Evolutionary conservation across 768 basidiomycete species (phyloP).

Genomic region (Pleurotus giganteus): DNA sequence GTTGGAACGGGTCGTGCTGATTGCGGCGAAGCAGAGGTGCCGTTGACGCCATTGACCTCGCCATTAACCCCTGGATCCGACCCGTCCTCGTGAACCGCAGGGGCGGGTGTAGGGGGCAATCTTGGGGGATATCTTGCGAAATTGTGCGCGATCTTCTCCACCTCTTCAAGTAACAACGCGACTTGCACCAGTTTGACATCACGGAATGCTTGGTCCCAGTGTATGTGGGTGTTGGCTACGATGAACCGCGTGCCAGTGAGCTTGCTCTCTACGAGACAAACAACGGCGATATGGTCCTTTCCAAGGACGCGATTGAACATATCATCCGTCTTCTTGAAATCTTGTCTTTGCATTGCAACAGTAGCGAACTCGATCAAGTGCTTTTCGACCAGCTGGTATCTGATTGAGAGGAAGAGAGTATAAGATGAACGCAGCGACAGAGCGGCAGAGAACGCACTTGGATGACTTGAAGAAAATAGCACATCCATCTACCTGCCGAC

Average conservation of each 20-base stretch:
- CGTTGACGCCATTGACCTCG: slow-evolving; percentile 10
- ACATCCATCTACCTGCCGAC: slow-evolving; percentile 90
- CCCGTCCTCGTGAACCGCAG: slow-evolving; percentile 19
- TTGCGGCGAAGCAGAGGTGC: slow-evolving; percentile 12
- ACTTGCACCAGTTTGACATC: slow-evolving; percentile 98
- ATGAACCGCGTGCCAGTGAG: slow-evolving; percentile 86
- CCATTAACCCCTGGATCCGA: slow-evolving; percentile 14
- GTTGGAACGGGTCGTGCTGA: slow-evolving; percentile 53
- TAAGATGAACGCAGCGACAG: slow-evolving; percentile 5
- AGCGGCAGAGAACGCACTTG: slow-evolving; percentile 55
- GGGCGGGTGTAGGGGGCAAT: slow-evolving; percentile 39
- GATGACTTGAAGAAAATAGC: slow-evolving; percentile 91
- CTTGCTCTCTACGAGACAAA: slow-evolving; percentile 83
- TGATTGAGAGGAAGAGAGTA: slow-evolving; percentile 29
- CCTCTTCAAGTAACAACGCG: slow-evolving; percentile 89
- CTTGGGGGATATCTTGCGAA: slow-evolving; percentile 82
- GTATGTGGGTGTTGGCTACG: slow-evolving; percentile 87
- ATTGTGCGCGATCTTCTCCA: slow-evolving; percentile 83
- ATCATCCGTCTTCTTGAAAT: slow-evolving; percentile 97
- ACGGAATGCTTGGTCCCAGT: slow-evolving; percentile 89
- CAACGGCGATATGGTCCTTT: slow-evolving; percentile 90
- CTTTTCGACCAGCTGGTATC: slow-evolving; percentile 91
- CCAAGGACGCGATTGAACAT: slow-evolving; percentile 99
- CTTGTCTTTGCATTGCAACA: slow-evolving; percentile 87
- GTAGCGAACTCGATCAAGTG: slow-evolving; percentile 92